Percentiles rank a stretch among this genome's conserved stretches.
phyloP scores from a whole-genome alignment of 169 alveolate species.

The Cryptosporidium baileyi region DNA sequence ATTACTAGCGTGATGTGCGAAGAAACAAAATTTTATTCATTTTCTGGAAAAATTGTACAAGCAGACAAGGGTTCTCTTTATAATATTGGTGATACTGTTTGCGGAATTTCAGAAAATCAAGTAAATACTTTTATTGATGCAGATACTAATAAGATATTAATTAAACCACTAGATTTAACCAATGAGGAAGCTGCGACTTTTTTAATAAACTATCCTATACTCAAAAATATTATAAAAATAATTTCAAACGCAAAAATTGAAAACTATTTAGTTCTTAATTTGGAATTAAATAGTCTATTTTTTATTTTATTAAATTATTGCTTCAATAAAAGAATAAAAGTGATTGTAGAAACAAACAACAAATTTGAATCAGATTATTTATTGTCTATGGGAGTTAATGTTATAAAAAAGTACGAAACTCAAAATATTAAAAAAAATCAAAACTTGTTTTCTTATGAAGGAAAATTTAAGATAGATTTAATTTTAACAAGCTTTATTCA shows the following conservation, averaged over 20 bases:
- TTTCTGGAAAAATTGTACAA: constrained; percentile 14
- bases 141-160: not conserved
- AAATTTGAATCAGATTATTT: not conserved
- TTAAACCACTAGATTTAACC: constrained; percentile 9
- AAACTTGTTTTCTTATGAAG: too few relatives aligned
- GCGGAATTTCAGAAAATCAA: constrained; percentile 2
- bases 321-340: not conserved
- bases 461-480: not conserved
- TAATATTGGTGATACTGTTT: constrained; percentile 13
- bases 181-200: constrained; percentile 29
- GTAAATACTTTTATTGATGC: not conserved
- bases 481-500: too few relatives aligned
- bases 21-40: constrained; percentile 5
- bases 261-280: not conserved
- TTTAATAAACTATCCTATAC: not conserved
- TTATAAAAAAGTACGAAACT: not conserved
- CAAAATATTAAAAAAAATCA: not conserved
- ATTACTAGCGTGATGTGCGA: not conserved
- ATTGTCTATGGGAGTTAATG: constrained; percentile 11
- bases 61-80: not conserved
- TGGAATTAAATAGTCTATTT: not conserved
- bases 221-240: not conserved
- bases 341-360: not conserved
- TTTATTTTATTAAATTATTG: not conserved
- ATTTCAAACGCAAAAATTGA: not conserved